Evolutionary conservation across 768 basidiomycete species (phyloP), one percentile per base, ranked within the genome.

Genomic region (Suillus placidus): DNA sequence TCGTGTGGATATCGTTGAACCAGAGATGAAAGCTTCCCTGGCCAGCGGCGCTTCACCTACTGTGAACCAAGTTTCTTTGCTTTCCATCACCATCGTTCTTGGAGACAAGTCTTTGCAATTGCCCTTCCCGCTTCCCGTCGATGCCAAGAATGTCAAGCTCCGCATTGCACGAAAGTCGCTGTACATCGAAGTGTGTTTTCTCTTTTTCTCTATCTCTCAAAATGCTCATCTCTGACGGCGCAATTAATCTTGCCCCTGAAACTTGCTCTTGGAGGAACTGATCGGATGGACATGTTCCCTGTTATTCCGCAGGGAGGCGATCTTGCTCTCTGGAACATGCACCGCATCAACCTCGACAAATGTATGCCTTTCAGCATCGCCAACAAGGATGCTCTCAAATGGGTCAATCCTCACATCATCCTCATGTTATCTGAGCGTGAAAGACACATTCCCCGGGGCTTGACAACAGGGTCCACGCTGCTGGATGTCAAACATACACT

Each of bases 141-240:
- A 80, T 43, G 76, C 77, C 5, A 65, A 68, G 23, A 74, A 76
- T 14, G 62, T 71, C 3, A 84, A 77, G 68, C 70, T 82, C 12
- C 80, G 84, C 6, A 68, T 88, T 40, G 87, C 87, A 10, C 79
- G 87, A 43, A 86, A 84, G 66, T 88, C 86, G 2, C 78, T 72
- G 23, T 88, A 84, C 64, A 74, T 88, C 7, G 80, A 77, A 71
- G 78, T 77, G 26, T 3, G 73, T 66, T 4, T 35, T 60, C 12
- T 32, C 42, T 23, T 16, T 30, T 4, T 10, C 32, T 30, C 3
- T 26, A 16, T 4, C 12, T 23, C 12, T 14, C 13, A 8, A 34
- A 20, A 38, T 62, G 26, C 8, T 54, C 26, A 13, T 8, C 56
- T 13, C 7, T 26, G 10, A 9, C 26, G 38, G 51, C 40, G 55